Conservation (phyloP, 805 yeast species). For the Tetrapisispora taiwanensis region DNA sequence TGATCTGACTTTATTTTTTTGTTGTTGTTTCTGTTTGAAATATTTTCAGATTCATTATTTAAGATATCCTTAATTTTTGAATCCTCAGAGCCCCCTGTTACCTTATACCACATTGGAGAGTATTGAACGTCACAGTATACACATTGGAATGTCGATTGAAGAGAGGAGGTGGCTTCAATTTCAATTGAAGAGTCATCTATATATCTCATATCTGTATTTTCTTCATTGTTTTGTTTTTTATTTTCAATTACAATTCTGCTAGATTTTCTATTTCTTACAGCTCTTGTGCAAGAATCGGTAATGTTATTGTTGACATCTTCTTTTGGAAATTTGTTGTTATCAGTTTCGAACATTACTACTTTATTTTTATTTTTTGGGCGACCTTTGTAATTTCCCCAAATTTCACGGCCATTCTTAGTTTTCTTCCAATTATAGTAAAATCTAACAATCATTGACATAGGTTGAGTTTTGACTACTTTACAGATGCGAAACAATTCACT, state of each 20-base stretch:
- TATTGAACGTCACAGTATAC: slow-evolving; percentile 50
- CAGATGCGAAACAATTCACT: slow-evolving; percentile 69
- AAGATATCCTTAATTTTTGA: slow-evolving; percentile 10
- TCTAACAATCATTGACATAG: slow-evolving; percentile 71
- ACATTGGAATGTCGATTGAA: slow-evolving; percentile 44
- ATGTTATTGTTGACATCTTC: neutral
- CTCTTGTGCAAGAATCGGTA: neutral
- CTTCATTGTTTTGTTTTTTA: slow-evolving; percentile 4
- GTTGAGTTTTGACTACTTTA: slow-evolving; percentile 62
- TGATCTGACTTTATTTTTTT: too few species aligned
- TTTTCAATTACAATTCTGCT: slow-evolving; percentile 8
- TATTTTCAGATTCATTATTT: too few species aligned
- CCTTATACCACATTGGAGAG: slow-evolving; percentile 30
- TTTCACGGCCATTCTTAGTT: slow-evolving; percentile 57
- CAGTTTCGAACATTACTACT: too few species aligned
- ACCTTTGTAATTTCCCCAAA: slow-evolving; percentile 79
- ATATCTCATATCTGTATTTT: slow-evolving; percentile 19
- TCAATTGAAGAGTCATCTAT: slow-evolving; percentile 54
- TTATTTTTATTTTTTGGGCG: slow-evolving; percentile 46
- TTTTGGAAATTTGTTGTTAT: too few species aligned
- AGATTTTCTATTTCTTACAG: slow-evolving; percentile 6
- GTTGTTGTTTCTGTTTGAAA: slow-evolving; percentile 7
- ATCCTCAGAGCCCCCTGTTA: slow-evolving; percentile 27
- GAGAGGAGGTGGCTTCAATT: slow-evolving; percentile 35
- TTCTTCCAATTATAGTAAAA: slow-evolving; percentile 91